These are phyloP conservation scores for Davidsoniella neocaledoniae DNA, from an alignment of 2,329 filamentous ascomycete species.

Conservation along the genomic window DNA sequence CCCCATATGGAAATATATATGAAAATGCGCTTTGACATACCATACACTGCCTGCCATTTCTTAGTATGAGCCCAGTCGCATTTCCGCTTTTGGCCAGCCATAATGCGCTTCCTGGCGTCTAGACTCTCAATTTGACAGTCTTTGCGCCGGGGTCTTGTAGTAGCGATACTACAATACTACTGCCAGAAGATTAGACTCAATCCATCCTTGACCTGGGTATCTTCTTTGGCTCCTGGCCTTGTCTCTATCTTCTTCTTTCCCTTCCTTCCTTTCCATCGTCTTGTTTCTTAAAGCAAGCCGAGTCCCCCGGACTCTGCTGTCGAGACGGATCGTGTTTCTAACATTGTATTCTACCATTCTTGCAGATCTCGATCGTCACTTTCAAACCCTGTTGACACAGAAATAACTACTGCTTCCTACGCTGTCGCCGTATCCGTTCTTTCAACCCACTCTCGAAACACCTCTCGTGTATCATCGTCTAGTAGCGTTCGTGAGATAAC, in stretches of 20 bases:
- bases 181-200: conserved; percentile 1
- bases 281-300: not conserved
- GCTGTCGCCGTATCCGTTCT: not conserved
- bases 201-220: not conserved
- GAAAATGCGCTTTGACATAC: conserved; percentile 4
- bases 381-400: conserved; percentile 6
- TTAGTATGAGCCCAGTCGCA: not conserved
- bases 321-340: not conserved
- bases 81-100: too few species aligned
- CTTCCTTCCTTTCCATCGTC: not conserved
- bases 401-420: too few species aligned
- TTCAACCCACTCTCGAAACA: conserved; percentile 9
- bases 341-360: not conserved
- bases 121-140: too few species aligned
- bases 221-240: not conserved
- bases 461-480: not conserved
- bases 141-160: too few species aligned
- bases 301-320: not conserved
- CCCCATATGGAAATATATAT: not conserved
- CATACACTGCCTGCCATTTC: not conserved
- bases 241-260: not conserved
- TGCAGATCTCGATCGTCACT: conserved; percentile 2
- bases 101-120: too few species aligned
- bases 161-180: too few species aligned
- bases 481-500: too few species aligned